These are phyloP conservation scores for Quercus aquifolioides DNA, from an alignment of 306 rosid genomes.

Conservation along the genomic window DNA sequence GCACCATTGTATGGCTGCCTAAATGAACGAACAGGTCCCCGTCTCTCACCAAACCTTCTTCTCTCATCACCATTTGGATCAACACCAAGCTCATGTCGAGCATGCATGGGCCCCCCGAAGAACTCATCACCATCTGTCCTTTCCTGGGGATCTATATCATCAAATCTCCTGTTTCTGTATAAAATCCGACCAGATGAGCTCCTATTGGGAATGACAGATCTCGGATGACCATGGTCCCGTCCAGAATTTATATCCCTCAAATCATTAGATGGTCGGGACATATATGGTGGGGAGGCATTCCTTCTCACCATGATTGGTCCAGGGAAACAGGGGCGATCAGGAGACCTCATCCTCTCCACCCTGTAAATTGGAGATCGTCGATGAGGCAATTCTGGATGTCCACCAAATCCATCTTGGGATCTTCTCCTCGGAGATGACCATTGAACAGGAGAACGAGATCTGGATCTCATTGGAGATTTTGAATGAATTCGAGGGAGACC, in stretches of 20 bases:
- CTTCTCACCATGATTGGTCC: slow-evolving; percentile 65
- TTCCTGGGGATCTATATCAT: slow-evolving; percentile 60
- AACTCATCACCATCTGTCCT: slow-evolving; percentile 56
- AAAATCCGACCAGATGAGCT: slow-evolving; percentile 57
- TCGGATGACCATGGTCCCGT: slow-evolving; percentile 65
- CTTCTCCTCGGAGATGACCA: slow-evolving; percentile 84
- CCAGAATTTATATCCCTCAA: slow-evolving; percentile 71
- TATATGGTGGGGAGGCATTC: slow-evolving; percentile 51
- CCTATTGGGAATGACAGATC: slow-evolving; percentile 53
- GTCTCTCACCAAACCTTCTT: slow-evolving; percentile 74
- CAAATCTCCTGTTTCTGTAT: slow-evolving; percentile 64
- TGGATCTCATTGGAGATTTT: slow-evolving; percentile 70
- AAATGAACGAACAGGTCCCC: slow-evolving; percentile 65
- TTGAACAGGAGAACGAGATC: slow-evolving; percentile 75
- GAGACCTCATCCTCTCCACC: slow-evolving; percentile 78
- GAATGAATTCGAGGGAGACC: slow-evolving; percentile 53
- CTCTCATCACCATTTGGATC: slow-evolving; percentile 71
- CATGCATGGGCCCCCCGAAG: slow-evolving; percentile 62
- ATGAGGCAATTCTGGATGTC: slow-evolving; percentile 55
- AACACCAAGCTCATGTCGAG: slow-evolving; percentile 50
- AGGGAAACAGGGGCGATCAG: slow-evolving; percentile 59
- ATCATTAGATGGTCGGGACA: slow-evolving; percentile 59
- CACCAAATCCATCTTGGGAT: slow-evolving; percentile 69
- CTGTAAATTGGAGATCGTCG: slow-evolving; percentile 66
- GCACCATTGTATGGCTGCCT: slow-evolving; percentile 58